These are phyloP conservation scores for Tetracladium setigerum DNA, from an alignment of 495 filamentous ascomycete species.

Conservation along the genomic window DNA sequence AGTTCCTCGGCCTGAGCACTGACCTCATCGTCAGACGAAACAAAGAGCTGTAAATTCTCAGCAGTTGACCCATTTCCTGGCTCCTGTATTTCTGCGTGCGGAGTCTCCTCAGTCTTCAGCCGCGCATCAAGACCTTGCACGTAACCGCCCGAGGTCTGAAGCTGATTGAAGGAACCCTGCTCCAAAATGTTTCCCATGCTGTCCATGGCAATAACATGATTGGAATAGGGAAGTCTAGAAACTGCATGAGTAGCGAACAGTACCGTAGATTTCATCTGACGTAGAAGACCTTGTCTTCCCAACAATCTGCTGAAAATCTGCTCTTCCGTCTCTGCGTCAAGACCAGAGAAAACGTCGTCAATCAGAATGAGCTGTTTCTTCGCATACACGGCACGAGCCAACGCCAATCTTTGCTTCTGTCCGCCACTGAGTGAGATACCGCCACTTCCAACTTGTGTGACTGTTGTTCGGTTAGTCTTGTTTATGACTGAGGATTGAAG, in stretches of 20 bases:
- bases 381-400: slow-evolving; percentile 51
- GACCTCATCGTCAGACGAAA: not conserved
- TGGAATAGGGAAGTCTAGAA: slow-evolving; percentile 39
- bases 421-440: slow-evolving; percentile 58
- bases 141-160: slow-evolving; percentile 39
- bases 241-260: slow-evolving; percentile 25
- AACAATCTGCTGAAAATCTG: slow-evolving; percentile 49
- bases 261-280: slow-evolving; percentile 37
- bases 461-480: not conserved
- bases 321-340: slow-evolving; percentile 54
- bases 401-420: slow-evolving; percentile 57
- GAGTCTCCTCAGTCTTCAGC: not conserved
- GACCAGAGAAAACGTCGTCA: slow-evolving; percentile 55
- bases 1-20: slow-evolving; percentile 14
- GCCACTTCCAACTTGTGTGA: slow-evolving; percentile 54
- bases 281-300: slow-evolving; percentile 42
- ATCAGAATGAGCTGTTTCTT: slow-evolving; percentile 46
- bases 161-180: slow-evolving; percentile 41
- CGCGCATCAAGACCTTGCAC: slow-evolving; percentile 35
- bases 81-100: not conserved
- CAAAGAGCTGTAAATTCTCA: too few relatives aligned
- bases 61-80: too few relatives aligned
- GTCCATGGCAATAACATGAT: slow-evolving; percentile 45
- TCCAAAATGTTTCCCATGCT: slow-evolving; percentile 36
- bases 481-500: not conserved